Evolutionary conservation across 768 basidiomycete species (phyloP).

Genomic region (Xerocomellus chrysenteron): DNA sequence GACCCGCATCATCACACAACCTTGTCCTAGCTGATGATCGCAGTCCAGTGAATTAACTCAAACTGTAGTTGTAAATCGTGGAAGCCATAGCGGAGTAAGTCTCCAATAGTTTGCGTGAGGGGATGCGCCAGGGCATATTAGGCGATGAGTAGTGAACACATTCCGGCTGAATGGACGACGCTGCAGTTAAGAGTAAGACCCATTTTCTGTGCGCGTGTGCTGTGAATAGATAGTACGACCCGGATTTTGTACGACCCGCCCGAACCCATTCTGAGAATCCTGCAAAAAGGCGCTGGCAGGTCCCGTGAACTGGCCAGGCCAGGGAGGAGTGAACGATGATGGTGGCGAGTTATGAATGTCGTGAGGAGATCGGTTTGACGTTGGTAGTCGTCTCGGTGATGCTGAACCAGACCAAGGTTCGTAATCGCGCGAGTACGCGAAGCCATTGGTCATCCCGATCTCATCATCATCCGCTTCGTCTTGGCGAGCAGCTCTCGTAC

Average conservation of each 20-base stretch:
- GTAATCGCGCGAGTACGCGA: slow-evolving; percentile 14
- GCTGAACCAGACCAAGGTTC: slow-evolving; percentile 26
- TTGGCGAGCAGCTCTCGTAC: slow-evolving; percentile 29
- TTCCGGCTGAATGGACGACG: slow-evolving; percentile 10
- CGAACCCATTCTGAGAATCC: slow-evolving; percentile 42
- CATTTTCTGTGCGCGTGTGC: slow-evolving; percentile 37
- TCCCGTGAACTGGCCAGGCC: slow-evolving; percentile 44
- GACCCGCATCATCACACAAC: neutral
- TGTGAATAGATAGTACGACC: slow-evolving; percentile 68
- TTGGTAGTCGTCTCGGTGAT: slow-evolving; percentile 22
- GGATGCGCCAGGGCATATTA: slow-evolving; percentile 15
- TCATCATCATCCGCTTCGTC: slow-evolving; percentile 27
- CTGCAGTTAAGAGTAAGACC: slow-evolving; percentile 24
- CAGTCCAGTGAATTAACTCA: neutral
- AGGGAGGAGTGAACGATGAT: slow-evolving; percentile 24
- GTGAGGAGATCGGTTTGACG: slow-evolving; percentile 18
- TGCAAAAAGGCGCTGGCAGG: slow-evolving; percentile 52
- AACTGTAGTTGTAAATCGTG: neutral
- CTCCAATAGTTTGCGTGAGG: neutral
- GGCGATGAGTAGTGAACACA: slow-evolving; percentile 21
- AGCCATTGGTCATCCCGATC: slow-evolving; percentile 25
- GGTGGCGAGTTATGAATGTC: slow-evolving; percentile 22
- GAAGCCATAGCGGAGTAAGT: neutral
- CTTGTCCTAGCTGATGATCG: neutral
- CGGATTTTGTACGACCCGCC: slow-evolving; percentile 44